phyloP scores from a whole-genome alignment of 352 stramenopile species.

The Pythium phragmitis region DNA sequence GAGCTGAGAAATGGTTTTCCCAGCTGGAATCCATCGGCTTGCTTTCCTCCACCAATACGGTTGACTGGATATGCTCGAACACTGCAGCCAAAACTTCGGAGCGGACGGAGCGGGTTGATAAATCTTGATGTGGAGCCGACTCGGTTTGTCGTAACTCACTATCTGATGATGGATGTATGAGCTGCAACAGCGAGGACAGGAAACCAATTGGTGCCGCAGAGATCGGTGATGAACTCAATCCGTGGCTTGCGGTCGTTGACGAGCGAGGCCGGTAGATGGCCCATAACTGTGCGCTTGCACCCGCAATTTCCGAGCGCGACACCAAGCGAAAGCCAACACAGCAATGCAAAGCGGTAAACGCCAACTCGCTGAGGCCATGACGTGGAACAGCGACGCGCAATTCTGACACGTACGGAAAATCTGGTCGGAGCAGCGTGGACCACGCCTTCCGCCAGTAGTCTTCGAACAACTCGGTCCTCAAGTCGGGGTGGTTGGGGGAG shows the following conservation, averaged over 20 bases:
- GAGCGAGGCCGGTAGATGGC: conserved; percentile 7
- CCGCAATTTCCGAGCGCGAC: background rate
- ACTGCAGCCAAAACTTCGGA: conserved; percentile 10
- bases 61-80: conserved; percentile 20
- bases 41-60: conserved; percentile 12
- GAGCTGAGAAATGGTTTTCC: conserved; percentile 10
- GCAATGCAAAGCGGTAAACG: conserved; percentile 15
- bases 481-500: conserved; percentile 12
- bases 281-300: conserved; percentile 19
- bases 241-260: background rate
- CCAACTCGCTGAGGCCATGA: conserved; percentile 14
- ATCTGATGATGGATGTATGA: conserved; percentile 19
- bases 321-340: conserved; percentile 20
- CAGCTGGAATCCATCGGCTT: conserved; percentile 19
- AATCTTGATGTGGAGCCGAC: background rate
- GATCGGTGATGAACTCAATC: background rate
- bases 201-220: conserved; percentile 18
- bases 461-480: conserved; percentile 29
- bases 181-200: conserved; percentile 14
- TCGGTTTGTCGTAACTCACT: background rate
- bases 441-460: conserved; percentile 24
- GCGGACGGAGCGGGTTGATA: background rate
- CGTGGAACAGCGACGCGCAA: conserved; percentile 1
- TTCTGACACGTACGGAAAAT: conserved; percentile 20
- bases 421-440: conserved; percentile 15